phyloP scores from a whole-genome alignment of 148 eudicot genomes.

The Simmondsia chinensis region DNA sequence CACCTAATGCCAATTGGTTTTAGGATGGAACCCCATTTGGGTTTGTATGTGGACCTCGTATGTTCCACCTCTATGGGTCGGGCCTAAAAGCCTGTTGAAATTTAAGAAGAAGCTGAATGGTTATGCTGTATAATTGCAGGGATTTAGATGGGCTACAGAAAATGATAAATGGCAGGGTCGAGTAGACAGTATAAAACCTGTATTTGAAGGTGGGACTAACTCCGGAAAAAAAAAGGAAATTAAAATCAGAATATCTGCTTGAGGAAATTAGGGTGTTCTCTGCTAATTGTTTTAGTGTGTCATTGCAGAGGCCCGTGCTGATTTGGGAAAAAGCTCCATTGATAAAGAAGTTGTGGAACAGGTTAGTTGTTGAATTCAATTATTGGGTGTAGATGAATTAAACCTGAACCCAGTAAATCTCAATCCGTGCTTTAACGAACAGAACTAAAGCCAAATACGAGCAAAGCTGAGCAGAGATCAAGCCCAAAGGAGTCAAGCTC shows the following conservation, averaged over 20 bases:
- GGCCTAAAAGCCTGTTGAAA: no score
- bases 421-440: no score
- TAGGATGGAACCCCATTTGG: no score
- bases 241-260: background rate
- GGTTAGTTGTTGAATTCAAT: slow-evolving; percentile 32
- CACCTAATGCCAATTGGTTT: no score
- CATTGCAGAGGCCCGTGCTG: slow-evolving; percentile 59
- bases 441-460: no score
- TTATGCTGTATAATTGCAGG: slow-evolving; percentile 28
- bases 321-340: slow-evolving; percentile 44
- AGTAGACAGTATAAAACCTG: slow-evolving; percentile 77
- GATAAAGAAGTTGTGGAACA: slow-evolving; percentile 81
- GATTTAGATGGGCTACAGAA: slow-evolving; percentile 95
- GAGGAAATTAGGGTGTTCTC: background rate
- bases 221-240: background rate
- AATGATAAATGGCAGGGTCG: slow-evolving; percentile 84
- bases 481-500: no score
- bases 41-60: no score
- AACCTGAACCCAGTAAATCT: no score
- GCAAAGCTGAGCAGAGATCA: no score
- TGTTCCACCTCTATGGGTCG: no score
- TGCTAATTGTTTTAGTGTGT: slow-evolving; percentile 1
- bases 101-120: background rate
- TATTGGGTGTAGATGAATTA: no score
- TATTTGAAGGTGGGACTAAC: slow-evolving; percentile 93